Percentiles rank a stretch among this genome's conserved stretches.
Evolutionary conservation across 2,329 filamentous ascomycete species (phyloP).

Genomic region (Escovopsis sp.): DNA sequence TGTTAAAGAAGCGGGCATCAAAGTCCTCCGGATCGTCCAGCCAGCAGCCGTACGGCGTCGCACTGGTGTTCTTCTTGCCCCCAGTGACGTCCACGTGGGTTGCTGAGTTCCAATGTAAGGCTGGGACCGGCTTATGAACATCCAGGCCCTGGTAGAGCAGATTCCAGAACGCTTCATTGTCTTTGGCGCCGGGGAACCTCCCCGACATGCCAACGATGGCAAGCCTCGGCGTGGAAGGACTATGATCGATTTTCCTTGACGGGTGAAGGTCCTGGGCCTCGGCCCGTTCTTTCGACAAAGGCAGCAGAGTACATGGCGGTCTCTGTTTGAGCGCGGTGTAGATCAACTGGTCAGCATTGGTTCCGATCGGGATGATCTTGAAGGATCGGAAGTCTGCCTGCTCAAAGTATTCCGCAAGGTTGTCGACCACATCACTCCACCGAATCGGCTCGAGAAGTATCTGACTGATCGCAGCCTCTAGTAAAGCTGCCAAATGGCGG

Average conservation of each 20-base stretch:
- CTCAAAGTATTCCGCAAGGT: background rate
- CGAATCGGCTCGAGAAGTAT: conserved; percentile 3
- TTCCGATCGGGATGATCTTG: conserved; percentile 2
- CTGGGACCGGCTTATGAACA: conserved; percentile 46
- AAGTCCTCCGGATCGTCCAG: conserved; percentile 58
- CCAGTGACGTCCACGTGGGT: conserved; percentile 53
- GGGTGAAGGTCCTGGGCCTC: too few species aligned
- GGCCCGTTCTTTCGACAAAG: conserved; percentile 7
- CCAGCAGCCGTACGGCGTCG: conserved; percentile 56
- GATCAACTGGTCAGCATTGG: conserved; percentile 3
- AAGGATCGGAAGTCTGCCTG: background rate
- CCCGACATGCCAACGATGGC: conserved; percentile 58
- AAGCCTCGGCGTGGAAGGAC: conserved; percentile 19
- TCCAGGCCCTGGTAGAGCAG: conserved; percentile 26
- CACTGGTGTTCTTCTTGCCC: conserved; percentile 51
- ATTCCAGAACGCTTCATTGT: conserved; percentile 40
- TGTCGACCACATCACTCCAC: conserved; percentile 1
- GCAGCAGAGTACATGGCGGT: conserved; percentile 19
- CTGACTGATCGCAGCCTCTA: conserved; percentile 1
- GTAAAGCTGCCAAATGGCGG: conserved; percentile 2
- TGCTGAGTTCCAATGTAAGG: conserved; percentile 51
- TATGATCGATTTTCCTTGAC: background rate
- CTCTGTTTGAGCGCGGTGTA: conserved; percentile 4
- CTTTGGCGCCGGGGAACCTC: conserved; percentile 28
- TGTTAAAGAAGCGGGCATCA: conserved; percentile 68